Percentiles rank a stretch among this genome's conserved stretches.
These are phyloP conservation scores for Plasmodium fragile DNA, from an alignment of 169 alveolate species.

Conservation along the genomic window DNA sequence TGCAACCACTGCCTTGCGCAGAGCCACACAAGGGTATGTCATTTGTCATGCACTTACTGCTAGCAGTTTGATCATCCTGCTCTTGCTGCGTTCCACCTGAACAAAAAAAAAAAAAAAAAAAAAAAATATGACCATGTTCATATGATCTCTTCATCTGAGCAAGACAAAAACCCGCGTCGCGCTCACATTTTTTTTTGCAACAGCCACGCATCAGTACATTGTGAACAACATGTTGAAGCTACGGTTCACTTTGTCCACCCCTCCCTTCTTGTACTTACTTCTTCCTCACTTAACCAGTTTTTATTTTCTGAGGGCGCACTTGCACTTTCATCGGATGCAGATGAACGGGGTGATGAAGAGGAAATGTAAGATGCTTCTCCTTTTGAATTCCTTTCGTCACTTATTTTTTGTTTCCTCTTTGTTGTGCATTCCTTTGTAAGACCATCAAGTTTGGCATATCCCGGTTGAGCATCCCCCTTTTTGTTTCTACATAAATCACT, in stretches of 20 bases:
- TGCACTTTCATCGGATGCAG: slow-evolving; percentile 15
- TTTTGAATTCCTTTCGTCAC: background rate
- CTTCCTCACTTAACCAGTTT: slow-evolving; percentile 20
- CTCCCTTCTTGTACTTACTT: background rate
- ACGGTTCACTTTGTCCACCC: background rate
- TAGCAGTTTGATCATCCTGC: slow-evolving; percentile 63
- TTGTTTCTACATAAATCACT: background rate
- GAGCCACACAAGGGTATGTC: background rate
- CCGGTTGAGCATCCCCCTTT: background rate
- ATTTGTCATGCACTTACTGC: slow-evolving; percentile 23
- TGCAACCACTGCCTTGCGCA: background rate
- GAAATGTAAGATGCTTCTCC: background rate
- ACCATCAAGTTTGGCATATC: background rate
- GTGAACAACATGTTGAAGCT: background rate
- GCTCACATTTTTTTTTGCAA: background rate
- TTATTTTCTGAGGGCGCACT: slow-evolving; percentile 1
- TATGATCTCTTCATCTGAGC: background rate
- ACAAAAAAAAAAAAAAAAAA: background rate
- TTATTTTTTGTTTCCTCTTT: slow-evolving; percentile 5
- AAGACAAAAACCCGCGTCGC: background rate
- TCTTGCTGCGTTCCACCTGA: slow-evolving; percentile 68
- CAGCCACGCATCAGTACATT: background rate
- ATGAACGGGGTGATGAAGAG: slow-evolving; percentile 14
- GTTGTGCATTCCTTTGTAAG: background rate
- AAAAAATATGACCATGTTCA: background rate